Evolutionary conservation across 2,329 filamentous ascomycete genomes (phyloP).

Genomic region (Camillea tinctor): DNA sequence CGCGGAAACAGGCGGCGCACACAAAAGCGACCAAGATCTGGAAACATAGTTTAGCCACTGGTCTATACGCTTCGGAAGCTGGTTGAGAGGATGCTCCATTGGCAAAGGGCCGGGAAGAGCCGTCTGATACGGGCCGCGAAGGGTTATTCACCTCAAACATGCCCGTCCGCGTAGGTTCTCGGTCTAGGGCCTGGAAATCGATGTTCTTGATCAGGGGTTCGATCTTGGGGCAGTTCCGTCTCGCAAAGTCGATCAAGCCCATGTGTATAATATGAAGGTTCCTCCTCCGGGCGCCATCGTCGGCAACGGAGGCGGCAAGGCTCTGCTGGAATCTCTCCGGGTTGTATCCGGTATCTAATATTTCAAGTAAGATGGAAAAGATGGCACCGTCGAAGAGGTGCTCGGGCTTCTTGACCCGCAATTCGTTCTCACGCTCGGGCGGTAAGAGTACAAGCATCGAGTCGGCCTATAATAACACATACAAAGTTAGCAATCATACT

Average conservation of each 20-base stretch:
- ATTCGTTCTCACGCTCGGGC: slow-evolving; percentile 36
- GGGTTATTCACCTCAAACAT: slow-evolving; percentile 41
- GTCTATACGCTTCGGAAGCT: not conserved
- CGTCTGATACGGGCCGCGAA: not conserved
- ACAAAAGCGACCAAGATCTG: slow-evolving; percentile 27
- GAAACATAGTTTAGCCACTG: slow-evolving; percentile 13
- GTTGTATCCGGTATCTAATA: slow-evolving; percentile 58
- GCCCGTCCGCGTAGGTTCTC: slow-evolving; percentile 54
- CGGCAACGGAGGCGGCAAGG: slow-evolving; percentile 40
- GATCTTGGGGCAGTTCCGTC: slow-evolving; percentile 50
- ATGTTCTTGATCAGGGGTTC: slow-evolving; percentile 51
- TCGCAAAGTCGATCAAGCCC: slow-evolving; percentile 55
- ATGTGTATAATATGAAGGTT: slow-evolving; percentile 55
- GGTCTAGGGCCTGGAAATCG: slow-evolving; percentile 58
- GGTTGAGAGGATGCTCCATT: not conserved
- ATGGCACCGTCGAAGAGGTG: slow-evolving; percentile 53
- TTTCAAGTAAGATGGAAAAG: slow-evolving; percentile 55
- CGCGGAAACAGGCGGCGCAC: slow-evolving; percentile 20
- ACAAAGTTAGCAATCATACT: slow-evolving; percentile 9
- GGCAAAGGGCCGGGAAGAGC: slow-evolving; percentile 1
- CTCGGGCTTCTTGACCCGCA: slow-evolving; percentile 48
- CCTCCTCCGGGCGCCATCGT: slow-evolving; percentile 43
- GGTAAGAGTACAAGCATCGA: slow-evolving; percentile 26
- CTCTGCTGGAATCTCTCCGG: slow-evolving; percentile 51
- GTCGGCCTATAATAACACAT: slow-evolving; percentile 25